Percentiles rank a stretch among this genome's conserved stretches.
These are phyloP conservation scores for Maudiozyma barnettii DNA, from an alignment of 805 yeast species.

Conservation along the genomic window DNA sequence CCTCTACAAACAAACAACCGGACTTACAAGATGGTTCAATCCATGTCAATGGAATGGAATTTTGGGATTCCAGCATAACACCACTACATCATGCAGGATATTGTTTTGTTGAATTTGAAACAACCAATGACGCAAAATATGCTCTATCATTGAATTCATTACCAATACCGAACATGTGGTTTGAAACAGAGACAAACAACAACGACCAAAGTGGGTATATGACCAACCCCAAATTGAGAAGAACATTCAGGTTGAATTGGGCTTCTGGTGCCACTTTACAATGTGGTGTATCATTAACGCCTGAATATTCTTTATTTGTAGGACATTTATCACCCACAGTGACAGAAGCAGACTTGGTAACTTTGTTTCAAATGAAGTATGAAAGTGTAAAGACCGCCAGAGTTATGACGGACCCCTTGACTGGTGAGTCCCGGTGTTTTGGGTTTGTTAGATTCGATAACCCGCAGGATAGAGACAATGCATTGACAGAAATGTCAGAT, in stretches of 20 bases:
- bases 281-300: slow-evolving; percentile 62
- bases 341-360: slow-evolving; percentile 68
- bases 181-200: slow-evolving; percentile 10
- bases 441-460: slow-evolving; percentile 72
- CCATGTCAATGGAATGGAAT: slow-evolving; percentile 20
- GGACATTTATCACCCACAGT: slow-evolving; percentile 73
- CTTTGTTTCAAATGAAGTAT: slow-evolving; percentile 60
- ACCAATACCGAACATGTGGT: slow-evolving; percentile 43
- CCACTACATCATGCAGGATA: slow-evolving; percentile 48
- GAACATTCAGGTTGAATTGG: slow-evolving; percentile 71
- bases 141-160: slow-evolving; percentile 61
- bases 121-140: slow-evolving; percentile 57
- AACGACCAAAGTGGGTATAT: not conserved
- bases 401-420: slow-evolving; percentile 78
- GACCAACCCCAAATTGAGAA: slow-evolving; percentile 35
- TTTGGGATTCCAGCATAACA: slow-evolving; percentile 27
- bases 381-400: slow-evolving; percentile 66
- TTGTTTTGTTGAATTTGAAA: slow-evolving; percentile 68
- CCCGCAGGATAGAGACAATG: slow-evolving; percentile 58
- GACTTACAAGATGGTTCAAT: not conserved
- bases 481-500: slow-evolving; percentile 68
- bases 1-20: slow-evolving; percentile 5
- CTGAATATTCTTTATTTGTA: slow-evolving; percentile 72
- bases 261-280: slow-evolving; percentile 72
- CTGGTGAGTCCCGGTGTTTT: slow-evolving; percentile 69